These are phyloP conservation scores for Chrysochromulina parva DNA, from an alignment of 78 protist species.

Conservation along the genomic window DNA sequence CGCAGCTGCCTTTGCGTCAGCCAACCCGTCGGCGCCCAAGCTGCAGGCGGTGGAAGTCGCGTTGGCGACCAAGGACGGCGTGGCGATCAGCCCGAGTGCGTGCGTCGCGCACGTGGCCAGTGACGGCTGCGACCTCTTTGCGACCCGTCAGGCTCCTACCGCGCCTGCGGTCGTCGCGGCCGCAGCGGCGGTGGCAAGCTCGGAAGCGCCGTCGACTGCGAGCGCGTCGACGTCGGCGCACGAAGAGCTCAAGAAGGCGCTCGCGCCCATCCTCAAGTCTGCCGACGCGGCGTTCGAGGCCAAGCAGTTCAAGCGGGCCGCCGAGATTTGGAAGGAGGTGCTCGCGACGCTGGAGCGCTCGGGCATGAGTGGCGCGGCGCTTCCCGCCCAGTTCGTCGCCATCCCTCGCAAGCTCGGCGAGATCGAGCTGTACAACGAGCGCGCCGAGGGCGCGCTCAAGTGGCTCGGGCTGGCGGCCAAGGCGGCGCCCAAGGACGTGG, in stretches of 20 bases:
- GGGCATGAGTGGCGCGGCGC: no score
- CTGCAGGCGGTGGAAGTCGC: not conserved
- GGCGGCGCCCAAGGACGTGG: not conserved
- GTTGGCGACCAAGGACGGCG: not conserved
- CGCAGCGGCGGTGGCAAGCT: not conserved
- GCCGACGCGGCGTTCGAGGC: not conserved
- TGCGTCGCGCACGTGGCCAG: not conserved
- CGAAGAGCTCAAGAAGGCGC: not conserved
- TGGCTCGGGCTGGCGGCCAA: not conserved
- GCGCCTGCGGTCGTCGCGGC: not conserved
- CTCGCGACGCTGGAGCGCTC: not conserved
- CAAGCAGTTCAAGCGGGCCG: not conserved
- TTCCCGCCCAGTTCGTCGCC: no score
- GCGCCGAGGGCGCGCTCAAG: not conserved
- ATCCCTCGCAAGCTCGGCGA: not conserved
- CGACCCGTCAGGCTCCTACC: not conserved
- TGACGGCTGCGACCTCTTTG: not conserved
- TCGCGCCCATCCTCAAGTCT: not conserved
- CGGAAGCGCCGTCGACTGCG: no score
- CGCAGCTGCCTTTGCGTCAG: not conserved
- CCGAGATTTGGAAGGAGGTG: not conserved
- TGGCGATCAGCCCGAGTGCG: not conserved
- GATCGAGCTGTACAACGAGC: not conserved
- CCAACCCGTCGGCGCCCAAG: not conserved
- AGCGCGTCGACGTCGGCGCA: not conserved